A percentile compares a stretch with the other conserved stretches of the same genome.
Conservation (phyloP, 768 basidiomycete genomes). For the Lactarius hengduanensis region DNA sequence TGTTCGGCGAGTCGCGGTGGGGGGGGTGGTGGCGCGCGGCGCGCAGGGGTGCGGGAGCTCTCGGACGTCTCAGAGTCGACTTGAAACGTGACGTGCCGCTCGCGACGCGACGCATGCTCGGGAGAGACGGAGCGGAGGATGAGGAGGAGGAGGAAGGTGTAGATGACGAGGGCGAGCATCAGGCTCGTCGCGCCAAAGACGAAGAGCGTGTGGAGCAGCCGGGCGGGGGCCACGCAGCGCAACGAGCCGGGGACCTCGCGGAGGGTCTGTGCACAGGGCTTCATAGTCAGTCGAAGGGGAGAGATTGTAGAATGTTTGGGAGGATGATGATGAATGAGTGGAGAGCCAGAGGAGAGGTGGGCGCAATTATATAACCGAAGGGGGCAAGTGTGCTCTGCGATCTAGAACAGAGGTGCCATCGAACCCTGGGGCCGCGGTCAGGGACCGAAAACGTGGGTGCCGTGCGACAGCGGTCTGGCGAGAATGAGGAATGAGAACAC, state of each 20-base stretch:
- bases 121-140: neutral
- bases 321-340: neutral
- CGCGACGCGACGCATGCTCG: neutral
- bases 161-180: slow-evolving; percentile 7
- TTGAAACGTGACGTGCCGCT: slow-evolving; percentile 15
- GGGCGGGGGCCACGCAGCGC: neutral
- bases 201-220: slow-evolving; percentile 11
- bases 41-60: neutral
- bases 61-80: neutral
- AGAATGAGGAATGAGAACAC: slow-evolving; percentile 21
- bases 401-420: neutral
- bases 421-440: slow-evolving; percentile 8
- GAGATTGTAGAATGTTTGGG: neutral
- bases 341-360: neutral
- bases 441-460: slow-evolving; percentile 18
- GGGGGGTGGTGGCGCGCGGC: neutral
- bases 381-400: slow-evolving; percentile 1
- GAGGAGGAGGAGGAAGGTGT: slow-evolving; percentile 13
- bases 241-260: neutral
- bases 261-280: slow-evolving; percentile 2
- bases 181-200: slow-evolving; percentile 18
- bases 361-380: slow-evolving; percentile 23
- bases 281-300: slow-evolving; percentile 1
- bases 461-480: slow-evolving; percentile 25
- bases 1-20: neutral